These are phyloP conservation scores for Maudiozyma barnettii DNA, from an alignment of 805 yeast genomes.

Conservation along the genomic window DNA sequence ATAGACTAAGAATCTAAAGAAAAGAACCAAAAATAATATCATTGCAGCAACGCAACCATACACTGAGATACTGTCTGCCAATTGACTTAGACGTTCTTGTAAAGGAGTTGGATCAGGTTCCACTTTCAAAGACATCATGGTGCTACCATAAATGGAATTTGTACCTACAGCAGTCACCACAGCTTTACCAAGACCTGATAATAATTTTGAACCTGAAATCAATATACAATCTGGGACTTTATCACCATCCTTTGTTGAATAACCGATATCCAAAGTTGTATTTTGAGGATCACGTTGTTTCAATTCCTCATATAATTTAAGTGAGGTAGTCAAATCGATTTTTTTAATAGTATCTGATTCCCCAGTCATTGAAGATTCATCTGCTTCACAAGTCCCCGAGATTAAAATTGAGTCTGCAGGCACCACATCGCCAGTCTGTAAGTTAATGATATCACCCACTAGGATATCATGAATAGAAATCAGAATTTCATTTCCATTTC, in stretches of 20 bases:
- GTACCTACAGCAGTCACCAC: constrained; percentile 85
- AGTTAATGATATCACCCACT: constrained; percentile 75
- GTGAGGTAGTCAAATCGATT: constrained; percentile 39
- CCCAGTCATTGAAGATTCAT: constrained; percentile 89
- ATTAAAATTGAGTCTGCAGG: constrained; percentile 82
- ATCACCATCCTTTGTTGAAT: constrained; percentile 3
- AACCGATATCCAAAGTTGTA: constrained; percentile 9
- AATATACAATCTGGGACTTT: constrained; percentile 63
- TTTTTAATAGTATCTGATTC: constrained; percentile 81
- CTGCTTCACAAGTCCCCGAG: constrained; percentile 72
- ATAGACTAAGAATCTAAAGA: constrained; percentile 61
- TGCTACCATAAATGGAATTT: constrained; percentile 84
- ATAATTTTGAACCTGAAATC: constrained; percentile 82
- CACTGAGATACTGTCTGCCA: constrained; percentile 93
- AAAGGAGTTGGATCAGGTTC: constrained; percentile 84
- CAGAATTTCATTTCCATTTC: constrained; percentile 59
- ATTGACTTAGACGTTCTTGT: constrained; percentile 66
- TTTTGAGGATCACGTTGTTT: constrained; percentile 11
- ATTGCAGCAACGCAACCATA: constrained; percentile 83
- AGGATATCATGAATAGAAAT: constrained; percentile 64
- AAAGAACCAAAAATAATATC: constrained; percentile 68
- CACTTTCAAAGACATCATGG: constrained; percentile 67
- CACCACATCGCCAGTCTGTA: constrained; percentile 90
- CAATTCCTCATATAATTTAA: constrained; percentile 23
- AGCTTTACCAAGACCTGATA: constrained; percentile 80